Base-by-base conservation (phyloP, 768 basidiomycete species). In the Mycena haematopus region DNA sequence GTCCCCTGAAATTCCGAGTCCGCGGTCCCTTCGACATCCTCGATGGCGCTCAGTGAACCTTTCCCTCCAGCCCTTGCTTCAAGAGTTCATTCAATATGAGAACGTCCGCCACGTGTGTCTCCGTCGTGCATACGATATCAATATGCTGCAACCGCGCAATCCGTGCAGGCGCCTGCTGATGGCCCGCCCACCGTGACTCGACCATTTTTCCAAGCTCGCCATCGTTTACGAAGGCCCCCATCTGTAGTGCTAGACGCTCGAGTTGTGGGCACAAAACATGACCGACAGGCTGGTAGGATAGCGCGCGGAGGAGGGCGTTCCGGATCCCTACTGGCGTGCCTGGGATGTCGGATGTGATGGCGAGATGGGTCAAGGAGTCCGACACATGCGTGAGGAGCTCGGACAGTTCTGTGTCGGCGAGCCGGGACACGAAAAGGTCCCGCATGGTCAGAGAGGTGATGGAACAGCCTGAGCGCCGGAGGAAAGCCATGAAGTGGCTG, bases 261-360 rank as follows among this genome's bases (percentile, higher is more conserved):
- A 65, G 56, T 46, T 65, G 58, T 10, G 64, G 60, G 29, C 63
- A 65, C n/a, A 65, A 24, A 11, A 65, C 50, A 11, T 0, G 31
- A 5, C 44, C 52, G 25, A 42, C 29, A 1, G 46, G 36, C 6
- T 42, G 56, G 13, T 63, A 63, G 10, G 52, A n/a, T 3, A 65
- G 54, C 31, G 38, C 47, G 31, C 42, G 54, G 15, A 65, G 54
- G 52, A 65, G 25, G 5, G 33, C 15, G 29, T 52, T 46, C 33
- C 49, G 52, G 9, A 65, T 56, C n/a, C 47, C 40, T 14, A 65
- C 63, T 17, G 63, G 58, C 14, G 55, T 65, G 0, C 63, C 63
- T n/a, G 63, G 63, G 38, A 57, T 38, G 29, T 65, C 64, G 17
- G 64, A 65, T 19, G 64, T 65, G 51, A 65, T 60, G 3, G 49